phyloP scores from a whole-genome alignment of 2,329 filamentous ascomycete genomes.

The Fusarium bactridioides region DNA sequence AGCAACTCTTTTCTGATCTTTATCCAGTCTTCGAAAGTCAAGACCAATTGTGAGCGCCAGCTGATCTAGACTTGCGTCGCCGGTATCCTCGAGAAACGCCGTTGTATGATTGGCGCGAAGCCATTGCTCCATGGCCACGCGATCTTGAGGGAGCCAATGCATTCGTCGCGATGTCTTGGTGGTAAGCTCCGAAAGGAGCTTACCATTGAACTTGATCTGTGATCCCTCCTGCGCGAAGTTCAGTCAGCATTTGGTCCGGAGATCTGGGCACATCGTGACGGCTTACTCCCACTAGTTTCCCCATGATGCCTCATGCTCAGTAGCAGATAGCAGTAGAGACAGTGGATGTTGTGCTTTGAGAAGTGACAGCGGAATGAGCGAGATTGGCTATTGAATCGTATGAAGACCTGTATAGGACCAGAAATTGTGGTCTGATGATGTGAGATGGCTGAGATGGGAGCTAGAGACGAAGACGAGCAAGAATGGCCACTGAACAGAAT shows the following conservation, averaged over 20 bases:
- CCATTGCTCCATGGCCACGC: neutral
- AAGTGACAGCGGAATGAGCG: rapidly evolving
- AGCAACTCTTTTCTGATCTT: neutral
- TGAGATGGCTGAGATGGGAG: neutral
- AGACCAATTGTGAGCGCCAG: neutral
- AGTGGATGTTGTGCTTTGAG: neutral
- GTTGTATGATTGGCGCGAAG: neutral
- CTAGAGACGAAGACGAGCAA: neutral
- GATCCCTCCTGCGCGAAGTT: neutral
- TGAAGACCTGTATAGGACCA: neutral
- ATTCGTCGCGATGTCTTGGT: neutral
- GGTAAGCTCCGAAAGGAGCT: neutral
- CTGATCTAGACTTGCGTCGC: neutral
- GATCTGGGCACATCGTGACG: neutral
- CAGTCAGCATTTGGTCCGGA: neutral
- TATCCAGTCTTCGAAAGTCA: neutral
- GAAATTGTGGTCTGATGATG: too few relatives aligned
- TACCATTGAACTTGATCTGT: neutral
- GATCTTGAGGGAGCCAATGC: neutral
- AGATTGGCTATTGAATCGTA: neutral
- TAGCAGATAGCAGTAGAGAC: neutral
- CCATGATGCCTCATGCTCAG: neutral
- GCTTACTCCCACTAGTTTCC: neutral
- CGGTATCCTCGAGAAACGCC: neutral
- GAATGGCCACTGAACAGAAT: neutral